These are phyloP conservation scores for Backusella tuberculispora DNA, from an alignment of 192 early-diverging fungal species.

Conservation along the genomic window DNA sequence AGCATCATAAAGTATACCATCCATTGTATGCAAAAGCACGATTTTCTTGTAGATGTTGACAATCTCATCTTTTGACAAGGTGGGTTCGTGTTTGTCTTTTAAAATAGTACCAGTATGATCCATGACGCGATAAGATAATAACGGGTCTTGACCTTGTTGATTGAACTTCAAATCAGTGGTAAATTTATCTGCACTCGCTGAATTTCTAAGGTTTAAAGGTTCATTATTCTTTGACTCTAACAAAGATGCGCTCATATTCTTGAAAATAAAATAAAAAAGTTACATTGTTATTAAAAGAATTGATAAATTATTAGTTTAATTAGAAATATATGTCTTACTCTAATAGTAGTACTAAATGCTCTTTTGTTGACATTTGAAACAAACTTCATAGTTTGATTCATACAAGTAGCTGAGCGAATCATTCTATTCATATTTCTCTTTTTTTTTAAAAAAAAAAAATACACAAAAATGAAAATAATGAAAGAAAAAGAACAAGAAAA, in stretches of 20 bases:
- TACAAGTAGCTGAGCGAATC: background rate
- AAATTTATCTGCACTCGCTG: conserved; percentile 10
- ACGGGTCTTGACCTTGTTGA: conserved; percentile 60
- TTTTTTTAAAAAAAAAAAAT: background rate
- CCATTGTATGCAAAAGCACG: conserved; percentile 90
- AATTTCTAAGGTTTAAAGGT: background rate
- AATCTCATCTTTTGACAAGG: conserved; percentile 76
- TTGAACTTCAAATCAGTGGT: conserved; percentile 49
- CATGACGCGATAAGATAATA: conserved; percentile 94
- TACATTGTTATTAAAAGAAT: background rate
- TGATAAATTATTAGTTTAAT: background rate
- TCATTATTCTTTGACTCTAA: background rate
- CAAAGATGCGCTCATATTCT: background rate
- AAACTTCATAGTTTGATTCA: background rate
- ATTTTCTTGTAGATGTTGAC: conserved; percentile 83
- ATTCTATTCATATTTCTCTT: background rate
- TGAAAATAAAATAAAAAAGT: background rate
- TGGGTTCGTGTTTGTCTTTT: conserved; percentile 67
- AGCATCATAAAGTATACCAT: conserved; percentile 95
- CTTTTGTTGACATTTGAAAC: background rate
- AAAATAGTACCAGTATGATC: conserved; percentile 83
- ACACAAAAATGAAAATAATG: conserved; percentile 9
- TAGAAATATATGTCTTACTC: background rate
- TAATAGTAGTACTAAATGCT: background rate
- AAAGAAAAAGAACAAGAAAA: conserved; percentile 6